Evolutionary conservation across 176 grass and related monocot genomes (phyloP).

Genomic region (Coix lacrymajobi): DNA sequence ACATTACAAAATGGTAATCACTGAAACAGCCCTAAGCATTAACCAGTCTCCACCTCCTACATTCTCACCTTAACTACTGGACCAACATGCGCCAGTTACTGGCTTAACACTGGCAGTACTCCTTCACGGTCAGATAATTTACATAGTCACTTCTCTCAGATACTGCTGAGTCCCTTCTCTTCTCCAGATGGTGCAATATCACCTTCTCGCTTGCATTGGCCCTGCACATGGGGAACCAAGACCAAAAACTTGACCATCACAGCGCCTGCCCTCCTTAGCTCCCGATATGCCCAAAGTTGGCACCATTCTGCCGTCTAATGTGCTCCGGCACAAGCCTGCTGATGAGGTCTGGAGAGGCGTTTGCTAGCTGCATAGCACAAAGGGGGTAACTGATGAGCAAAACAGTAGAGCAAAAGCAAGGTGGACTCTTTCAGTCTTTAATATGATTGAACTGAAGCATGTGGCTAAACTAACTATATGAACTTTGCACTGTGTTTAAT

Average conservation of each 20-base stretch:
- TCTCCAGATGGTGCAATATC: constrained; percentile 16
- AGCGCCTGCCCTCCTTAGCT: constrained; percentile 28
- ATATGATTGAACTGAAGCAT: background rate
- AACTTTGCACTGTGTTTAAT: background rate
- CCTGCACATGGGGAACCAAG: background rate
- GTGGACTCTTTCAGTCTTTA: background rate
- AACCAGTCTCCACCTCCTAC: constrained; percentile 35
- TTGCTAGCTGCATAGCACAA: constrained; percentile 57
- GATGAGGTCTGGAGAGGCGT: constrained; percentile 66
- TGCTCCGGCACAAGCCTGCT: constrained; percentile 74
- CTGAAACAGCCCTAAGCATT: constrained; percentile 33
- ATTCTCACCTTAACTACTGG: constrained; percentile 24
- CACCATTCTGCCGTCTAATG: constrained; percentile 60
- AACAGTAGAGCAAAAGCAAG: background rate
- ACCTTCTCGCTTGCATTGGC: background rate
- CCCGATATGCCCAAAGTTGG: constrained; percentile 54
- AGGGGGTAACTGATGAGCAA: constrained; percentile 26
- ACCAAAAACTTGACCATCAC: constrained; percentile 16
- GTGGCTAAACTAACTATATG: background rate
- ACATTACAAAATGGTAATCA: constrained; percentile 19
- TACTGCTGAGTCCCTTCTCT: background rate
- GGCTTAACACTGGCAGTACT: constrained; percentile 23
- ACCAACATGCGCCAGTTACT: constrained; percentile 21
- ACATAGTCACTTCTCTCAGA: constrained; percentile 37
- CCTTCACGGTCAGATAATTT: constrained; percentile 49